Evolutionary conservation across 371 early-diverging fungal genomes (phyloP).

Genomic region (Capniomyces stellatus): DNA sequence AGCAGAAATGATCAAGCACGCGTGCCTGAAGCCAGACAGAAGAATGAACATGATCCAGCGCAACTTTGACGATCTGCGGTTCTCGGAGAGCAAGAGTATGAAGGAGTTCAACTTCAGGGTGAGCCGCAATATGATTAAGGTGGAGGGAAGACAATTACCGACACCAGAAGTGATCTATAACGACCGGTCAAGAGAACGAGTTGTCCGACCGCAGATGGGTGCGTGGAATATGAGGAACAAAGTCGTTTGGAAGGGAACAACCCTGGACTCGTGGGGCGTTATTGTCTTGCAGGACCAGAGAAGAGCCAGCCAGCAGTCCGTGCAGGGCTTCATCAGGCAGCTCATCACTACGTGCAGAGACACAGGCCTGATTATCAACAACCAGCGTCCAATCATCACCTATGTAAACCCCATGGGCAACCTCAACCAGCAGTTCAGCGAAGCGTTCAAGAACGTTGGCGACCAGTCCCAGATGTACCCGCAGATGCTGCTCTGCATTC

Average conservation of each 20-base stretch:
- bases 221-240: conserved; percentile 85
- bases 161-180: conserved; percentile 61
- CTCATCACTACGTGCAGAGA: conserved; percentile 30
- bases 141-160: conserved; percentile 52
- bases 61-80: conserved; percentile 27
- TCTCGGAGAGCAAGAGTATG: conserved; percentile 32
- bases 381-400: conserved; percentile 44
- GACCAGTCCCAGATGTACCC: not conserved
- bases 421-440: conserved; percentile 44
- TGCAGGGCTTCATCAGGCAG: conserved; percentile 34
- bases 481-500: too few relatives aligned
- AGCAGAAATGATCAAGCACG: conserved; percentile 80
- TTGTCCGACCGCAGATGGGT: conserved; percentile 56
- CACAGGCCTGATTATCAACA: conserved; percentile 38
- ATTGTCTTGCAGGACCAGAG: conserved; percentile 32
- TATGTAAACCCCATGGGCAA: conserved; percentile 43
- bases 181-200: conserved; percentile 35
- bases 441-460: conserved; percentile 35
- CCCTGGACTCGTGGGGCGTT: conserved; percentile 69
- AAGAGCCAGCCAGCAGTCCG: conserved; percentile 12
- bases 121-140: conserved; percentile 34
- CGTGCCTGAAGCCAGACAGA: conserved; percentile 54
- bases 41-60: conserved; percentile 39
- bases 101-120: conserved; percentile 48
- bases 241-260: conserved; percentile 54